Conservation (phyloP, 2,329 filamentous ascomycete genomes). For the Sarocladiaceae sp. region DNA sequence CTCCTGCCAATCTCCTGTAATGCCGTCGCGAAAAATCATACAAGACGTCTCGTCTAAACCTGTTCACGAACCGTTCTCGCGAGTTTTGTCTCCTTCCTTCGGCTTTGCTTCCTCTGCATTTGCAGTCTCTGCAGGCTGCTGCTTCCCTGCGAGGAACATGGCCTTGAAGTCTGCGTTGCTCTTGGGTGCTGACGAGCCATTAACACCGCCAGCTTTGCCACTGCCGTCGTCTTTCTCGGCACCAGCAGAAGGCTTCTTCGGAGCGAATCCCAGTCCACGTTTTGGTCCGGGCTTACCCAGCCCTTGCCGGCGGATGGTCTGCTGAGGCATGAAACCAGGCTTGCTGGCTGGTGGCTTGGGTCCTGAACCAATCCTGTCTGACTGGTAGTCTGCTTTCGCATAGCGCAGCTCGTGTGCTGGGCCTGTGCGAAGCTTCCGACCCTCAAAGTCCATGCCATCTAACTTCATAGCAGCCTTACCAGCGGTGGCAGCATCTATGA, state of each 20-base stretch:
- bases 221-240: neutral
- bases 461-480: conserved; percentile 66
- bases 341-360: conserved; percentile 17
- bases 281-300: conserved; percentile 36
- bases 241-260: conserved; percentile 18
- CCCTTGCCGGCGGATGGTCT: conserved; percentile 34
- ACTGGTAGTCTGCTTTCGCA: conserved; percentile 38
- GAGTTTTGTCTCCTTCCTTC: neutral
- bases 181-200: conserved; percentile 31
- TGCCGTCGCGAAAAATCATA: no score
- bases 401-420: conserved; percentile 50
- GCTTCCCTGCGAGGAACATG: conserved; percentile 34
- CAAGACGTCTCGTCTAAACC: no score
- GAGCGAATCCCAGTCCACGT: conserved; percentile 39
- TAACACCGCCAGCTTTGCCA: conserved; percentile 10
- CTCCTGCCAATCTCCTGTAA: no score
- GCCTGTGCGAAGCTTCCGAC: conserved; percentile 50
- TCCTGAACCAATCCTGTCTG: conserved; percentile 25
- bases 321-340: conserved; percentile 39
- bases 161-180: conserved; percentile 57
- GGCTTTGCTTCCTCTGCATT: neutral
- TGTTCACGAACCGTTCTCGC: no score
- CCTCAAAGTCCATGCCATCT: conserved; percentile 51
- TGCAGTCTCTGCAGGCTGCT: conserved; percentile 12
- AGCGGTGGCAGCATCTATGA: conserved; percentile 61